Evolutionary conservation across 2,329 filamentous ascomycete genomes (phyloP), one percentile per base, ranked within the genome.

Genomic region (Phialophora verrucosa): DNA sequence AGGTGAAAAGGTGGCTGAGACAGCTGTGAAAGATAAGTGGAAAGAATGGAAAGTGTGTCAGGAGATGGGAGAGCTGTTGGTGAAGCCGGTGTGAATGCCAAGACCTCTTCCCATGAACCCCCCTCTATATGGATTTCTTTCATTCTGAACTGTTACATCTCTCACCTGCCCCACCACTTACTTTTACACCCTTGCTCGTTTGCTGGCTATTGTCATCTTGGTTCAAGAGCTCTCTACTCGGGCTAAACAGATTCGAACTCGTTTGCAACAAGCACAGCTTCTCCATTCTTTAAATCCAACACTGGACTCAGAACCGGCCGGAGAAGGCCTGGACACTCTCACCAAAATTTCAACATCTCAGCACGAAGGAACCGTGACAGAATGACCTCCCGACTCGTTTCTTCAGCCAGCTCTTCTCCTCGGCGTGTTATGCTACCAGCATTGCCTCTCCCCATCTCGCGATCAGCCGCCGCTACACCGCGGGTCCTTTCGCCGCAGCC

Each of bases 321-420:
- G 42, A 20, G 59, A 29, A 59, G 25, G 3, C 35, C 42, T 32
- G 20, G 4, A 51, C 49, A 51, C 49, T 10, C 8, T 51, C 20
- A 51, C 49, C 20, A 51, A 51, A 12, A 51, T 14, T 23, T 51
- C 49, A 51, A 12, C 23, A 51, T 23, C 20, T 25, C 49, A 51
- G 14, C 49, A 25, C 49, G 25, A 54, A 53, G 23, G 29, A 53
- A 57, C 20, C 7, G 42, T 51, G 25, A 35, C 10, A 53, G n/a
- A 35, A 66, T 66, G 64, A 23, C 64, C 3, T 63, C 64, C 6
- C 35, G 50, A 14, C 55, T 61, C 11, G 35, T 61, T 17, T 50
- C 61, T 5, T 60, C 64, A 23, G 35, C 49, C 29, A 38, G 50
- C 12, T 57, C 58, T 27, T 51, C 59, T 23, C 53, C 63, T 5